Conservation (phyloP, 2,329 filamentous ascomycete species). For the Claviceps sp. region DNA sequence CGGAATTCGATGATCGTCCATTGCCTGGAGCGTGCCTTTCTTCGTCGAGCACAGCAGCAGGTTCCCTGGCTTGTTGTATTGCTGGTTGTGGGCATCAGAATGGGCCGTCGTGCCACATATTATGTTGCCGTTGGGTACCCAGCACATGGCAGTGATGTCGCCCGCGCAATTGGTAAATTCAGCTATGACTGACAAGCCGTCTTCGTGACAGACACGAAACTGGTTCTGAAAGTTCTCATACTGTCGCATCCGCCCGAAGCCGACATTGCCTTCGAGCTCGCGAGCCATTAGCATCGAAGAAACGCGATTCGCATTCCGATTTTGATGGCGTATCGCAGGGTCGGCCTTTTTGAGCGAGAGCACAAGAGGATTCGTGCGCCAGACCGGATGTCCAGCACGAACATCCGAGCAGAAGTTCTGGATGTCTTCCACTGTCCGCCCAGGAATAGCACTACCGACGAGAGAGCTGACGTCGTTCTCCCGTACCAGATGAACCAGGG, state of each 20-base stretch:
- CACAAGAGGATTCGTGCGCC: constrained; percentile 7
- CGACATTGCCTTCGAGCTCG: constrained; percentile 32
- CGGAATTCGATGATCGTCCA: constrained; percentile 42
- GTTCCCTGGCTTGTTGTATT: constrained; percentile 54
- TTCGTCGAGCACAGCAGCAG: constrained; percentile 39
- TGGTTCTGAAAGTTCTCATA: constrained; percentile 32
- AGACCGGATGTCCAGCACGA: constrained; percentile 9
- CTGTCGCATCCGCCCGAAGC: constrained; percentile 26
- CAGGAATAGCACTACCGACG: constrained; percentile 11
- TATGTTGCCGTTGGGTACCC: constrained; percentile 40
- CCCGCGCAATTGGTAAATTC: constrained; percentile 50
- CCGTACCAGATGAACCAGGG: constrained; percentile 10
- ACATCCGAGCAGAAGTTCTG: constrained; percentile 21
- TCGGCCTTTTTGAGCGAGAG: constrained; percentile 13
- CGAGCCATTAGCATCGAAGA: constrained; percentile 33
- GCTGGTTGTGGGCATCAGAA: constrained; percentile 49
- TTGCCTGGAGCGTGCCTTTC: constrained; percentile 32
- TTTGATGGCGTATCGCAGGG: constrained; percentile 5
- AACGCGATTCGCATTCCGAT: constrained; percentile 14
- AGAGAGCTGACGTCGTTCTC: constrained; percentile 13
- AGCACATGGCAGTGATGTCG: constrained; percentile 44
- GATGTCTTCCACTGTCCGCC: constrained; percentile 15
- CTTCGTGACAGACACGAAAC: constrained; percentile 33
- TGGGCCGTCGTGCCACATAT: constrained; percentile 51
- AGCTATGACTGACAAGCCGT: constrained; percentile 33